Evolutionary conservation across 1,139 yeast species (phyloP), one percentile per base, ranked within the genome.

Genomic region (Candida sp.): DNA sequence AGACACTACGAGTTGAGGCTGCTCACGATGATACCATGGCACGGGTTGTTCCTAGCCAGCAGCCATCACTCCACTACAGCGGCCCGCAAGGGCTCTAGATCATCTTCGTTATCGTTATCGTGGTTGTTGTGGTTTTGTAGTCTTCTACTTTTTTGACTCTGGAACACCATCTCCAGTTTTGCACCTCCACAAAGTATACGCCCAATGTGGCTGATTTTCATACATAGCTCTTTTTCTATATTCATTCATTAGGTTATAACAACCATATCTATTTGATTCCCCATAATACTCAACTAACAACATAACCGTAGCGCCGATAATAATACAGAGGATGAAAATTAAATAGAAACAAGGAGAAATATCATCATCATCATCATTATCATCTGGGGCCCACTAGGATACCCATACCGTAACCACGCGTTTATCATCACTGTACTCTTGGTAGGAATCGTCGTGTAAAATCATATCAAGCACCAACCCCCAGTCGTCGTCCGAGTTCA

Each of bases 401-500:
- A 67, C 80, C 79, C 80, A 75, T 28, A 77, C 72, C 4, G 77
- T 75, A 56, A 77, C 66, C 35, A 61, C 65, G 33, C 71, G 69
- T 52, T 72, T 75, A 33, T 66, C 71, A 32, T 66, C 70, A 28
- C 61, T 66, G 44, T 50, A 62, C 12, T 44, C 55, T 28, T 57
- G 61, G 39, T 43, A 34, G 7, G 37, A 43, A 35, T 55, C 58
- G 40, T 73, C 58, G 50, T 81, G 84, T 28, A 76, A 78, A 38
- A 81, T 66, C 81, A 80, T 78, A 54, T 81, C 85, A 49, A 78
- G 69, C 3, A 85, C 86, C 55, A 83, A 73, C 28, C 63, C 62
- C 87, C 86, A 83, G 66, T 94, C 82, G 51, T 93, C 98, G 57
- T 88, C 90, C 41, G 93, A 84, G 61, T 86, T 91, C 72, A 94